Base-by-base conservation (phyloP, 352 stramenopile genomes). In the Pseudoperonospora humuli region DNA sequence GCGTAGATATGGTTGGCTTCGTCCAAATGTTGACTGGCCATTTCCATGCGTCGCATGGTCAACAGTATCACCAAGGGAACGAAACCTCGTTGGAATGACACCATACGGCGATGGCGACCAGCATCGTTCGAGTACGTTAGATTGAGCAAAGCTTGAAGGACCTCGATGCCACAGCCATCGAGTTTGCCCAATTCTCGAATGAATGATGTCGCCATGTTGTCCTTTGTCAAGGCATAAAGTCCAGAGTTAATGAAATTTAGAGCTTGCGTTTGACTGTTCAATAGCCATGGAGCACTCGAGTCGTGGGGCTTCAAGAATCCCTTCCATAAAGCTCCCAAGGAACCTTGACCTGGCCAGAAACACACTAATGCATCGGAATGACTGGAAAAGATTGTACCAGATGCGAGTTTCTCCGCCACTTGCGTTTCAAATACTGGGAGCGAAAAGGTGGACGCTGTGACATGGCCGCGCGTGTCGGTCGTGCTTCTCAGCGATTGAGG, bases 171-270 rank as follows among this genome's bases (percentile, higher is more conserved):
- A 13, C 50, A 48, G 10, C 63, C 59, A 6, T 64, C 55, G 1
- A 33, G 44, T 21, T 57, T 57, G 0, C 63, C 59, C n/a, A 70
- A 36, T 32, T 54, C 63, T 7, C 63, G 38, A n/a, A 73, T 38
- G 38, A 73, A 70, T 23, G 64, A 42, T 32, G 54, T 14, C 15
- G 59, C 63, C 23, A 64, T 5, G 7, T 29, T 57, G 9, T 64
- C 55, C 7, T 61, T 70, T 1, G 7, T 25, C 18, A 73, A 41
- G 13, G 63, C 63, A n/a, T 70, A 56, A 3, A 74, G 48, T n/a
- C 41, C 61, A 2, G 64, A 65, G 42, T 75, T 75, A 13, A 69
- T 45, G 17, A 75, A 72, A 14, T 64, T 72, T 1, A 71, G 24
- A 9, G 34, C 53, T 7, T 71, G 52, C n/a, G 59, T 67, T 31